Evolutionary conservation across 1,284 basidiomycete genomes (phyloP), one percentile per base, ranked within the genome.

Genomic region (Vanrija pseudolonga): DNA sequence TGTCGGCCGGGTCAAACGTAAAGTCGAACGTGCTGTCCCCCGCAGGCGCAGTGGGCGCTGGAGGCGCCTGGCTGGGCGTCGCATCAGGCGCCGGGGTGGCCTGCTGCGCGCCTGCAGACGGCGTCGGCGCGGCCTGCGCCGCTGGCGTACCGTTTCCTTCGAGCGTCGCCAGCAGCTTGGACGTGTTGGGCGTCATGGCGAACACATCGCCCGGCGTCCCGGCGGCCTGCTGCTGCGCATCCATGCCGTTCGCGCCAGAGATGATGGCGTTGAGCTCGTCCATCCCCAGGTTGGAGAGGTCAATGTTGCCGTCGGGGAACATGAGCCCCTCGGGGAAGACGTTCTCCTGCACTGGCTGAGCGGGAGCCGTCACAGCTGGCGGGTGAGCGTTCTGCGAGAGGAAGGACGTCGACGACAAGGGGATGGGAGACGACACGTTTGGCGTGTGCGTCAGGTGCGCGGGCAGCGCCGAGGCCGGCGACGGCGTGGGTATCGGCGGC

Each of bases 201-300:
- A n/a, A 19, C 6, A 22, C 43, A 18, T 18, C 47, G n/a, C 39
- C 46, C 36, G 51, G 55, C 23, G 53, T 53, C 32, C 2, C 32
- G 9, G 32, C 32, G 4, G 32, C 9, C 32, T 9, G 32, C 32
- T 32, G 32, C 32, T 32, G 28, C 28, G 9, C 43, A 24, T 23
- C 18, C n/a, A 45, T 5, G 39, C 15, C 44, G 14, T 47, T 46
- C 22, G 56, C 50, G 12, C 61, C 64, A 17, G 51, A 56, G 37
- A 65, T 65, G 12, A 63, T 19, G 1, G 63, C 61, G 6, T 53
- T 58, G n/a, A 66, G 48, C 51, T 66, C 64, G 41, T 58, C 62
- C 51, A 63, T 62, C 28, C 51, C 54, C 42, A 64, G 43, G 5
- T 23, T 47, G 15, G 36, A 28, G 18, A 63, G 44, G 37, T 59